Conservation (phyloP, 2,329 filamentous ascomycete species). For the Magnaporthiopsis rhizophila region DNA sequence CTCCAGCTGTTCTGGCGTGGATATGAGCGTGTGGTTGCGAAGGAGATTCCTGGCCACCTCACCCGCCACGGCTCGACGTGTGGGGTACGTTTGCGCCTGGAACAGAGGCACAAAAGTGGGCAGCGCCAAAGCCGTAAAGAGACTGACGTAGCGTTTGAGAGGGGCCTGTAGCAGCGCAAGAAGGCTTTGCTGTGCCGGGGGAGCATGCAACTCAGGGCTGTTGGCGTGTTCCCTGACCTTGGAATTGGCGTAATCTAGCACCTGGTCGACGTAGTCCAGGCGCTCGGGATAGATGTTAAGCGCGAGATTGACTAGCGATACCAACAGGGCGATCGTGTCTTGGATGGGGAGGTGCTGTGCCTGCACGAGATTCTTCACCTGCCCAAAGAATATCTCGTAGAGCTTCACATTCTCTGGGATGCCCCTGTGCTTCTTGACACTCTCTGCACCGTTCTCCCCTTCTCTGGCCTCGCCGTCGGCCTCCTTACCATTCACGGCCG, state of each 20-base stretch:
- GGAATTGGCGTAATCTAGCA: slow-evolving; percentile 76
- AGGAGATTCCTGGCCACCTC: slow-evolving; percentile 80
- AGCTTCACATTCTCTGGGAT: slow-evolving; percentile 76
- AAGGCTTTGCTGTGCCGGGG: slow-evolving; percentile 79
- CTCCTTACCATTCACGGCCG: slow-evolving; percentile 39
- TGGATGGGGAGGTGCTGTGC: slow-evolving; percentile 86
- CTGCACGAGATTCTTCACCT: slow-evolving; percentile 89
- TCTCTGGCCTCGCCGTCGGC: slow-evolving; percentile 15
- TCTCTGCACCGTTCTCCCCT: slow-evolving; percentile 15
- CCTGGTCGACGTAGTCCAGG: slow-evolving; percentile 91
- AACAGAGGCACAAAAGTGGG: slow-evolving; percentile 87
- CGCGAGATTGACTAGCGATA: slow-evolving; percentile 89
- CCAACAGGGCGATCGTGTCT: slow-evolving; percentile 86
- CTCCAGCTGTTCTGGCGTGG: slow-evolving; percentile 71
- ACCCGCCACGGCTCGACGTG: slow-evolving; percentile 80
- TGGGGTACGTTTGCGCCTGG: slow-evolving; percentile 87
- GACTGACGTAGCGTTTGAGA: slow-evolving; percentile 79
- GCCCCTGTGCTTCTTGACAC: slow-evolving; percentile 32
- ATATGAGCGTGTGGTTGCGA: slow-evolving; percentile 71
- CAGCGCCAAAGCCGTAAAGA: slow-evolving; percentile 92
- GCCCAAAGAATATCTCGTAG: slow-evolving; percentile 95
- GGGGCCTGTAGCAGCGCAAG: slow-evolving; percentile 86
- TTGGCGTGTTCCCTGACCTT: slow-evolving; percentile 87
- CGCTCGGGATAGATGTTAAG: slow-evolving; percentile 92
- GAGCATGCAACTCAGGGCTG: slow-evolving; percentile 89